Base-by-base conservation (phyloP, 768 basidiomycete genomes). In the Suillus americanus region DNA sequence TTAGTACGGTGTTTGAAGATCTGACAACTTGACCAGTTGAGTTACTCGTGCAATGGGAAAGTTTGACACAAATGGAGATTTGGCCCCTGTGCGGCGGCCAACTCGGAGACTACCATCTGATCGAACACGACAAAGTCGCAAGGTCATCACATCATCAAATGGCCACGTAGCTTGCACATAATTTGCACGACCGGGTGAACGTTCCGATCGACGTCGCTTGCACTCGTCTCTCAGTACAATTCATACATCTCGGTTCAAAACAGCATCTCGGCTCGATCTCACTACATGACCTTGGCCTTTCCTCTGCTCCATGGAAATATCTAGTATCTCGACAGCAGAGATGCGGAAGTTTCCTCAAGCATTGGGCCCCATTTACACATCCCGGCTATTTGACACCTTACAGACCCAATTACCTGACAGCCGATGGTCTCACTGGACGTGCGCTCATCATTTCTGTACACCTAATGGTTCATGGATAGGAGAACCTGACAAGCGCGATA, bases 31-130 rank as follows among this genome's bases (percentile, higher is more conserved):
- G 16, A n/a, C 54, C 16, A 23, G 54, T 23, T 5, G 23, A 57
- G n/a, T n/a, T n/a, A 38, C 37, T 57, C 23, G 18, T 57, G 38
- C n/a, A 23, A 30, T 50, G 65, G 46, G 63, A 64, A 55, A 46
- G 2, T 13, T 20, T 51, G 46, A 54, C 64, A 60, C 48, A 63
- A 41, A 59, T 40, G 41, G 57, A 59, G 5, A 59, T 41, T 41
- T 59, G 40, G 40, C 57, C 57, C 57, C 57, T 59, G 37, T 57
- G 16, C 10, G 35, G 12, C 53, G 28, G 20, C 10, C 30, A 20
- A 53, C 16, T 51, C 25, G 50, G 50, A 28, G 50, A 30, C 50
- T 51, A 8, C 16, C 23, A 23, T 48, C 50, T 12, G 53, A 54
- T 54, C 53, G 53, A 35, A 54, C 53, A 54, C 53, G 53, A 54